Base-by-base conservation (phyloP, 352 stramenopile species). In the Phytophthora pseudosyringae region DNA sequence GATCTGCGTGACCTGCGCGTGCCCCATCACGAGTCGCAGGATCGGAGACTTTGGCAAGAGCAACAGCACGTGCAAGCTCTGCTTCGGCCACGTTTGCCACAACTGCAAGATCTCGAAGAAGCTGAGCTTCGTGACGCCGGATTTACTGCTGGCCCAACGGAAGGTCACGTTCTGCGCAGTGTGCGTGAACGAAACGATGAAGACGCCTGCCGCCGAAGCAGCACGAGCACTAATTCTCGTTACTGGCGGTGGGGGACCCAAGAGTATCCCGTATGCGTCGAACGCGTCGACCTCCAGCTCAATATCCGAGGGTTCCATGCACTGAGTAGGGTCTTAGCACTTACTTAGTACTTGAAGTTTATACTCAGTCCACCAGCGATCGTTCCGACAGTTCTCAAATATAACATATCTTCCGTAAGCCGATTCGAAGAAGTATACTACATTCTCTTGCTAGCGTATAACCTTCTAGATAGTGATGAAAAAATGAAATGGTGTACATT, bases 161-260 rank as follows among this genome's bases (percentile, higher is more conserved):
- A 75, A 75, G 54, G 68, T 78, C 45, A 76, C 69, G 43, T 80
- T 80, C 18, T 80, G 73, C 18, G 71, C 65, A 13, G 53, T 71
- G 3, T 80, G 73, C 28, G 36, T 80, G 29, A 68, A 55, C 35
- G 55, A 67, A 60, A 69, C 73, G 10, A 64, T 62, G 59, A 68
- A 53, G 21, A 57, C 59, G 5, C 69, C 61, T 10, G 63, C 71
- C 0, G 45, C 62, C 5, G 50, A 72, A 39, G 69, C 67, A 11
- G 69, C 69, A 16, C 35, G 67, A 43, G 69, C 57, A 3, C 65
- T 75, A 21, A 73, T 77, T 12, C 18, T 67, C 2, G 35, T 52
- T 5, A 46, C 33, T 10, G n/a, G 28, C 28, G 21, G 35, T 31
- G 56, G 65, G 41, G 38, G 26, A 4, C 45, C 28, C 25, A 68